Percentiles rank a stretch among this genome's conserved stretches.
Conservation (phyloP, 2,329 filamentous ascomycete species). For the Pseudogymnoascus sp. region DNA sequence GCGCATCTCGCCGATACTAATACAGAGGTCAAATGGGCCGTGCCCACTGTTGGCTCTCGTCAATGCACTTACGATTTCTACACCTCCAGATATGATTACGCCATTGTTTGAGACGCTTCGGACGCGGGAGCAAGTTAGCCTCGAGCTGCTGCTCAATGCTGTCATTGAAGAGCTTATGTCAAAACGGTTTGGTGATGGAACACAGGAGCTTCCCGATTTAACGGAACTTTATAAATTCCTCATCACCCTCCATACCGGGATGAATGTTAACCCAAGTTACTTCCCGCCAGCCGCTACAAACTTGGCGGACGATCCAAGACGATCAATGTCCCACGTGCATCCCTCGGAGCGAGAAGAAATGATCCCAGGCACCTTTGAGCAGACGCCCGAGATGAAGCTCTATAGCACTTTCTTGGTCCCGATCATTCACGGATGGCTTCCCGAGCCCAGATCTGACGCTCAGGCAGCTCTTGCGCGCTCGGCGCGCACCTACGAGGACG, state of each 20-base stretch:
- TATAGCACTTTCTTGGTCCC: conserved; percentile 86
- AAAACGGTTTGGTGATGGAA: conserved; percentile 52
- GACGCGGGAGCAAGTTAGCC: conserved; percentile 77
- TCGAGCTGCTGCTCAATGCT: conserved; percentile 77
- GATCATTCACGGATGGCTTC: conserved; percentile 88
- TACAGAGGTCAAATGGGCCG: conserved; percentile 90
- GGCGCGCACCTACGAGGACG: conserved; percentile 82
- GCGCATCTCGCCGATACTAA: conserved; percentile 74
- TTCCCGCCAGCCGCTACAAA: conserved; percentile 44
- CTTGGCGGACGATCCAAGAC: conserved; percentile 30
- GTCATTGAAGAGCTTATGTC: conserved; percentile 92
- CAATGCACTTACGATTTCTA: conserved; percentile 82
- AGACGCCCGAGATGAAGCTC: conserved; percentile 79
- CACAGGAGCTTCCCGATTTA: conserved; percentile 68
- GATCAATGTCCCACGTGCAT: conserved; percentile 44
- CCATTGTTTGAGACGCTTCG: conserved; percentile 69
- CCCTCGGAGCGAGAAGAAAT: conserved; percentile 40
- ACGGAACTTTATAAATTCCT: conserved; percentile 82
- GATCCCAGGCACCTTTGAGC: conserved; percentile 69
- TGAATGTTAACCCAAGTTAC: conserved; percentile 95
- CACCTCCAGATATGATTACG: conserved; percentile 56
- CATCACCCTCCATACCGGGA: conserved; percentile 82
- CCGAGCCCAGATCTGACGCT: conserved; percentile 55
- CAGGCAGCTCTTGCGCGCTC: conserved; percentile 64
- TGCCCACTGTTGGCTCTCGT: conserved; percentile 89